These are phyloP conservation scores for Fusarium solani-melongenae DNA, from an alignment of 2,329 filamentous ascomycete genomes.

Conservation along the genomic window DNA sequence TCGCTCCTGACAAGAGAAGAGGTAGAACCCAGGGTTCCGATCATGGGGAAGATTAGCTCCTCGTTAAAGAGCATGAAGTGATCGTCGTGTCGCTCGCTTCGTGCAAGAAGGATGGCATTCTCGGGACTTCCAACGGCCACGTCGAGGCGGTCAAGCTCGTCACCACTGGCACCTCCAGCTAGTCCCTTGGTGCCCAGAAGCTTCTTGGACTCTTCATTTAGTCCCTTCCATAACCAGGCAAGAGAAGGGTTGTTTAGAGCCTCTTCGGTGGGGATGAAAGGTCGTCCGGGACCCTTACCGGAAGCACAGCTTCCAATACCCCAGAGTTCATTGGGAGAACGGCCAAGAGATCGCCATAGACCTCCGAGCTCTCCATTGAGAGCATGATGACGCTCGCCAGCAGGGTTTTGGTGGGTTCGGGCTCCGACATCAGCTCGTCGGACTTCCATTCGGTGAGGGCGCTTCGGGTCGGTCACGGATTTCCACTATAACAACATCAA, in stretches of 20 bases:
- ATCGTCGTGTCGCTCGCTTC: neutral
- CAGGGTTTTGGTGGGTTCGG: neutral
- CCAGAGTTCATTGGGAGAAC: neutral
- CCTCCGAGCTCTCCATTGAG: neutral
- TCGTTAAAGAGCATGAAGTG: slow-evolving; percentile 11
- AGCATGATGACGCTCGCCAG: neutral
- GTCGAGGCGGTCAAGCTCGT: neutral
- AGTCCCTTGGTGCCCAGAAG: neutral
- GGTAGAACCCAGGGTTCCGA: neutral
- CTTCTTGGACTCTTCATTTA: neutral
- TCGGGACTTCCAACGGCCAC: neutral
- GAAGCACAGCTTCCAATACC: neutral
- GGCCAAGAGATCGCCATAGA: neutral
- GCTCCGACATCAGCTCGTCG: neutral
- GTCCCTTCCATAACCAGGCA: neutral
- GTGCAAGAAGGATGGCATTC: neutral
- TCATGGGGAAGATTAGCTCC: slow-evolving; percentile 7
- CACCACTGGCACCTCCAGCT: neutral
- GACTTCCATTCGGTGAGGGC: neutral
- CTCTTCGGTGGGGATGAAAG: neutral
- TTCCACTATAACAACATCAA: neutral
- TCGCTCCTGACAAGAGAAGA: neutral
- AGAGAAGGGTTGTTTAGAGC: neutral
- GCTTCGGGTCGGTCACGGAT: neutral
- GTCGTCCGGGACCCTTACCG: neutral